Conservation (phyloP, 441 rosid species). For the Pelargonium myrrhifolium region DNA sequence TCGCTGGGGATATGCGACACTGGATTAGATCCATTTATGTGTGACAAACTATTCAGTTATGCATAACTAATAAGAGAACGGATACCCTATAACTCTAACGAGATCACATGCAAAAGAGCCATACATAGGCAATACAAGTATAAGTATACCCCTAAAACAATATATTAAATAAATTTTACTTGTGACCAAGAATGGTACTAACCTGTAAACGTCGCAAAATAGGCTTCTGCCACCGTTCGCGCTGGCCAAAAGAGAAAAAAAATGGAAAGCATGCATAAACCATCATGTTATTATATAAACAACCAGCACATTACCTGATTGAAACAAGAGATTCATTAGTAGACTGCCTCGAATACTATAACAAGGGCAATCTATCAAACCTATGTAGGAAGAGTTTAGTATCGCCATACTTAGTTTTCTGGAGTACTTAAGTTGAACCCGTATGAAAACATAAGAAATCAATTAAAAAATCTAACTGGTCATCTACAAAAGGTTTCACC, state of each 20-base stretch:
- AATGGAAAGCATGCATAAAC: constrained; percentile 10
- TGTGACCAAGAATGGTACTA: constrained; percentile 24
- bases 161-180: constrained; percentile 5
- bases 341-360: background rate
- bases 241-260: constrained; percentile 41
- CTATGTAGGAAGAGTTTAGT: background rate
- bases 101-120: background rate
- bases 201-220: constrained; percentile 93
- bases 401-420: background rate
- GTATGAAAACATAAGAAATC: background rate
- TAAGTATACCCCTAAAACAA: background rate
- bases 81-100: background rate
- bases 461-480: background rate
- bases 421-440: background rate
- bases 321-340: constrained; percentile 1
- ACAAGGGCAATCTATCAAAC: background rate
- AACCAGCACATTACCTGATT: constrained; percentile 3
- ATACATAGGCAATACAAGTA: background rate
- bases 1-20: too few relatives aligned
- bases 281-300: constrained; percentile 6
- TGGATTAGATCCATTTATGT: background rate
- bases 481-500: background rate
- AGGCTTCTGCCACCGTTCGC: constrained; percentile 96
- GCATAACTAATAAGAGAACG: background rate
- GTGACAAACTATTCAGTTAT: background rate